These are phyloP conservation scores for Blastobotrys americana DNA, from an alignment of 805 yeast genomes.

Conservation along the genomic window DNA sequence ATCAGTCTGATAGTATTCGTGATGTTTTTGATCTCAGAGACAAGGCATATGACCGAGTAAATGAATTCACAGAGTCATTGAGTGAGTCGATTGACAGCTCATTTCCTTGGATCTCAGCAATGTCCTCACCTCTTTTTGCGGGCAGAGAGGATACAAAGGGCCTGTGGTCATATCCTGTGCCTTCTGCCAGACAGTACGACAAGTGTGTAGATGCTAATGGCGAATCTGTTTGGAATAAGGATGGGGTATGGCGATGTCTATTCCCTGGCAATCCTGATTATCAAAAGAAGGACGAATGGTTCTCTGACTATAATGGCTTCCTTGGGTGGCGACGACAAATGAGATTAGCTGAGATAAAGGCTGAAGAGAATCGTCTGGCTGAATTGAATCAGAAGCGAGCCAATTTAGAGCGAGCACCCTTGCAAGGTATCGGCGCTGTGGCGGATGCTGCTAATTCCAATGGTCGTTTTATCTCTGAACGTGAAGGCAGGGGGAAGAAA, in stretches of 20 bases:
- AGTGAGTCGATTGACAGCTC: constrained; percentile 4
- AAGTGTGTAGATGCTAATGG: constrained; percentile 64
- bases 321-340: constrained; percentile 61
- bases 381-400: constrained; percentile 1
- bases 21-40: constrained; percentile 7
- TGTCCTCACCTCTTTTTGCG: background rate
- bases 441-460: constrained; percentile 5
- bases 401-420: constrained; percentile 3
- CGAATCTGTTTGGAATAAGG: constrained; percentile 69
- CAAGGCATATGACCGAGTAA: constrained; percentile 1
- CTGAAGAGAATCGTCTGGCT: constrained; percentile 6
- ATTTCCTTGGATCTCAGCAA: constrained; percentile 6
- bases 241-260: constrained; percentile 87
- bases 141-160: background rate
- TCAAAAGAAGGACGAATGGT: constrained; percentile 39
- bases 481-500: constrained; percentile 28
- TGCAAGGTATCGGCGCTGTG: constrained; percentile 5
- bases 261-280: constrained; percentile 45
- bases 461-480: constrained; percentile 14
- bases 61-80: background rate
- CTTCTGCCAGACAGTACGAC: constrained; percentile 50
- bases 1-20: constrained; percentile 3
- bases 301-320: constrained; percentile 55
- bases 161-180: constrained; percentile 46
- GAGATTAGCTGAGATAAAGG: constrained; percentile 20